Base-by-base conservation (phyloP, 768 basidiomycete species). In the Serendipita sp. region DNA sequence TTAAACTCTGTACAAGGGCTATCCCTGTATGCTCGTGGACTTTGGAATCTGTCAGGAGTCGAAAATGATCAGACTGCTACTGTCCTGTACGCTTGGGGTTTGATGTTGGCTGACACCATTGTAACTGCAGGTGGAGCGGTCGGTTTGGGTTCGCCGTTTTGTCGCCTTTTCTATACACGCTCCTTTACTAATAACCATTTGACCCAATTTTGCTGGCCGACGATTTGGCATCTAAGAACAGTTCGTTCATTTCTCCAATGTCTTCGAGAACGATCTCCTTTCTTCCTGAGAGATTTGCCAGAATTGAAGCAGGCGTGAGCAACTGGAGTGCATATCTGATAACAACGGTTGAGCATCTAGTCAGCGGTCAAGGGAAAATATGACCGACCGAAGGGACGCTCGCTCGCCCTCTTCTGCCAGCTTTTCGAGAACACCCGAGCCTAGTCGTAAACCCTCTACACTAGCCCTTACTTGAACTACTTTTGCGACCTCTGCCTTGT, bases 171-270 rank as follows among this genome's bases (percentile, higher is more conserved):
- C 45, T 50, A 50, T 50, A 50, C 45, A 50, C n/a, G 45, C 17
- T 50, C 45, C n/a, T 43, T 43, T 50, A 22, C 28, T 50, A 50
- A 22, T 71, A 74, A 4, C 26, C 73, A 3, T 72, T 75, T 26
- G 72, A 77, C 66, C 73, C 72, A 38, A 83, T 82, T 65, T 79
- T 76, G 24, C 72, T 70, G n/a, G 84, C 84, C 62, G 79, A 81
- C 0, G 87, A 85, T 71, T 93, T 95, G 20, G 95, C 92, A 72
- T 98, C 94, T 68, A 97, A 77, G 78, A 99, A 99, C 33, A 99
- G 76, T 70, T 90, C 90, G 66, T 85, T 86, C 85, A 96, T 92
- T 78, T 97, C 93, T 34, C 80, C 79, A 56, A 98, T 84, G 72
- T 99, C 96, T 66, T 97, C 92, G 2, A 84, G 74, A 65, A 84